Percentiles rank a stretch among this genome's conserved stretches.
Evolutionary conservation across 768 basidiomycete genomes (phyloP).

Genomic region (Lactarius vividus): DNA sequence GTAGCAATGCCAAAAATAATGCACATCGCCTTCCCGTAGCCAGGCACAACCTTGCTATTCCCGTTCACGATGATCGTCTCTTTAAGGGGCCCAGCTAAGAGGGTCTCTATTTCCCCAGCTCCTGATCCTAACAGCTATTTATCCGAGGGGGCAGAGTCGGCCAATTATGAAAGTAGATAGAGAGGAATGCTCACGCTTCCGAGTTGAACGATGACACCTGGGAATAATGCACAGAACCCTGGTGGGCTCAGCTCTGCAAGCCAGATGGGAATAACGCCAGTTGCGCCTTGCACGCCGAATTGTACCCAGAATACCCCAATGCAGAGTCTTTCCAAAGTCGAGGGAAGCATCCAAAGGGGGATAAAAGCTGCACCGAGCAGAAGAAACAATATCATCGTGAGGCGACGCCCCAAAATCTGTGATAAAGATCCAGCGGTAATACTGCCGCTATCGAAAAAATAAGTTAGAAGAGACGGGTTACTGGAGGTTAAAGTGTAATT

Average conservation of each 20-base stretch:
- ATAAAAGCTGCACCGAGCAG: slow-evolving; percentile 35
- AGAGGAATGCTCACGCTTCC: slow-evolving; percentile 34
- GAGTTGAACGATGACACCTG: slow-evolving; percentile 43
- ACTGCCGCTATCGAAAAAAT: slow-evolving; percentile 33
- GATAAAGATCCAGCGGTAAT: slow-evolving; percentile 39
- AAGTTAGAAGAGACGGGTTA: background rate
- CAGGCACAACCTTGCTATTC: slow-evolving; percentile 29
- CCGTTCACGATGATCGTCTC: slow-evolving; percentile 33
- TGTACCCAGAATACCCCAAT: slow-evolving; percentile 48
- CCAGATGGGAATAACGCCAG: slow-evolving; percentile 38
- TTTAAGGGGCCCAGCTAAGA: slow-evolving; percentile 40
- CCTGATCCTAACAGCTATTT: slow-evolving; percentile 43
- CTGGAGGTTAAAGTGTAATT: background rate
- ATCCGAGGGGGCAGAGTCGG: background rate
- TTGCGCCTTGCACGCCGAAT: slow-evolving; percentile 43
- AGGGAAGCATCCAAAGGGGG: slow-evolving; percentile 47
- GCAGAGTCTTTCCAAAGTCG: slow-evolving; percentile 37
- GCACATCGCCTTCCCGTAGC: slow-evolving; percentile 64
- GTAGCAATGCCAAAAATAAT: slow-evolving; percentile 85
- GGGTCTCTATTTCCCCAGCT: slow-evolving; percentile 46
- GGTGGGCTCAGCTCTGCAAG: slow-evolving; percentile 46
- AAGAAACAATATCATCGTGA: slow-evolving; percentile 41
- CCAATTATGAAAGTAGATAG: background rate
- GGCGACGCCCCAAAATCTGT: slow-evolving; percentile 45
- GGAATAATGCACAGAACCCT: slow-evolving; percentile 46